Base-by-base conservation (phyloP, 2,329 filamentous ascomycete genomes). In the Aspergillus fischeri region DNA sequence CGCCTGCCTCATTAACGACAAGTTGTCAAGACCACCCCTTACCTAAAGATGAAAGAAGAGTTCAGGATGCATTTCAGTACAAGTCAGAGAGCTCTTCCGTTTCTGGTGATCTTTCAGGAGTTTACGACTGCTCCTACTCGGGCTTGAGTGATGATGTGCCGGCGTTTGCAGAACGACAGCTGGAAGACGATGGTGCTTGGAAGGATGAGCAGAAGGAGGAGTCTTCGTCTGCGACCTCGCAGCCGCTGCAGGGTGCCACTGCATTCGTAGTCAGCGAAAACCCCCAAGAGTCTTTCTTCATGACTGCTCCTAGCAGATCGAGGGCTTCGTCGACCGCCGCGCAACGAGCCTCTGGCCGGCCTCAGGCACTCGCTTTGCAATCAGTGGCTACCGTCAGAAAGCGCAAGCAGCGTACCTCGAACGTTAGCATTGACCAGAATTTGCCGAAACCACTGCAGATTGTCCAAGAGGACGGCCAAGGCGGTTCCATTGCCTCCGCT, bases 381-480 rank as follows among this genome's bases (percentile, higher is more conserved):
- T 67, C 70, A 3, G 62, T 60, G 11, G 65, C 66, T 42, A 68
- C 69, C 3, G 65, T 70, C 9, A 67, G 72, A 54, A 75, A 73
- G 62, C 72, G 74, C 57, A 75, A 74, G 59, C 69, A 69, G 55
- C 67, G 70, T 42, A 67, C 60, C 49, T 57, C 66, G 0, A 64
- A 61, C 5, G 57, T 67, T 21, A 67, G 63, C 25, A 47, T 73
- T 11, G 71, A 74, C 8, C 66, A 72, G 29, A 63, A 61, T 14
- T 61, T 60, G 51, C 56, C 68, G 4, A 70, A 70, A 54, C 71
- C 73, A 21, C 58, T 77, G 55, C 75, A 77, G 56, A 77, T 77
- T 58, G 75, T 77, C 28, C 75, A 76, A 50, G 75, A 77, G 60
- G 75, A 77, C 64, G 75, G 75, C 5, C 68, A 74, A 57, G 75